Base-by-base conservation (phyloP, 495 filamentous ascomycete genomes). In the Daldinia loculata region DNA sequence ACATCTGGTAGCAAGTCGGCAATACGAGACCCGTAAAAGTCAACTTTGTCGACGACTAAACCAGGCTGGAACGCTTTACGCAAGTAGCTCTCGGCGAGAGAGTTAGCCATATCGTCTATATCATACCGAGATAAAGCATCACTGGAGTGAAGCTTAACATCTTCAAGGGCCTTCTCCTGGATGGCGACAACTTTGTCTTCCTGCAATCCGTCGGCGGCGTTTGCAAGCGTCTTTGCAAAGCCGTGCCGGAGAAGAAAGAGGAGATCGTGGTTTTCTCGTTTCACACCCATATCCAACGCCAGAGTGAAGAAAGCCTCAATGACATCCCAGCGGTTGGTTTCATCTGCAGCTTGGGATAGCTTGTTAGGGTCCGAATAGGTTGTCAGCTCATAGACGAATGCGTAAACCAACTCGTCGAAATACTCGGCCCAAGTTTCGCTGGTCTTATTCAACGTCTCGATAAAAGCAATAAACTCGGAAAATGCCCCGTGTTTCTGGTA, bases 261-360 rank as follows among this genome's bases (percentile, higher is more conserved):
- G 22, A 79, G 67, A 17, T 77, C 75, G 15, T 78, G 76, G 17
- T 74, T 63, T 2, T 74, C 65, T 1, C 75, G 72, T 30, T 70
- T 55, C 0, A 71, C 66, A 3, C 76, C 75, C 14, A 78, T 75
- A 14, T 76, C 72, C 29, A 76, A 64, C 22, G 78, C 58, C 7
- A 77, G 72, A 1, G 59, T 69, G 61, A 80, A 79, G 56, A 81
- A 71, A 1, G 53, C 66, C 29, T 80, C 75, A 38, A 78, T 71
- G 1, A 68, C 65, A 29, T 78, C 78, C 60, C 68, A 75, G 56
- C 67, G 73, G 26, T 50, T 50, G 26, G 71, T 74, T n/a, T 50
- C 74, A 45, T 66, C 59, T 32, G 75, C 75, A 6, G 72, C 75
- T 43, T 58, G 58, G 1, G 75, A 63, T 11, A 76, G 41, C n/a